Evolutionary conservation across 495 filamentous ascomycete genomes (phyloP), one percentile per base, ranked within the genome.

Genomic region (Neurospora tetraspora): DNA sequence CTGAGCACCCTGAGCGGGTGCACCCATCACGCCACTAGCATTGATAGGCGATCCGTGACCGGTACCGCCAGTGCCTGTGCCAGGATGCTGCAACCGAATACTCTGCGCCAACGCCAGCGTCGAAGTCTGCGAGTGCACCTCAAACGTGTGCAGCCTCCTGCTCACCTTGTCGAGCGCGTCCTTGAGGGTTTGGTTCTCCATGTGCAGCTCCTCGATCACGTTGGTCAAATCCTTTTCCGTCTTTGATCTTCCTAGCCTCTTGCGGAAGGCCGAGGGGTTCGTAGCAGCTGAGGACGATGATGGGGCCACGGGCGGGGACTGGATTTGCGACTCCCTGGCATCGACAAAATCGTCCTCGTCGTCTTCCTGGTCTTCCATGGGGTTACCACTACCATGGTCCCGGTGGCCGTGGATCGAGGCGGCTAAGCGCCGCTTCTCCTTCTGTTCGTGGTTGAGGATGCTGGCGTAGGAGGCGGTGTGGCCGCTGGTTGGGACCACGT

Each of bases 401-500:
- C 73, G 75, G 68, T 80, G 74, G 74, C 76, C 65, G 37, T 81
- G 78, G 5, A 75, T 68, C 47, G 82, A 82, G 7, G 82, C 80
- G 72, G 84, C 81, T 68, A 85, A 68, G 43, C 75, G 86, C 37
- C 83, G 86, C 82, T 83, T 90, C 71, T 89, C 91, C 70, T 90
- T 91, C 70, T 91, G 87, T 3, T 89, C 91, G 72, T 92, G 89
- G 10, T 88, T 88, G 1, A 97, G 83, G 37, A 99, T 96, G 61
- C 89, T 91, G 5, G 96, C 94, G 78, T 98, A 99, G 0, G 93
- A 92, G 53, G 92, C 88, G 0, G 94, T 97, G 72, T 93, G 92
- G 37, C 96, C 96, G 6, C 92, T 92, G 0, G 92, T 90, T 10
- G 95, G 96, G 0, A 99, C 96, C 1, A 99, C 92, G 78, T 98